Base-by-base conservation (phyloP, 2,329 filamentous ascomycete species). In the Zopfia rhizophila region DNA sequence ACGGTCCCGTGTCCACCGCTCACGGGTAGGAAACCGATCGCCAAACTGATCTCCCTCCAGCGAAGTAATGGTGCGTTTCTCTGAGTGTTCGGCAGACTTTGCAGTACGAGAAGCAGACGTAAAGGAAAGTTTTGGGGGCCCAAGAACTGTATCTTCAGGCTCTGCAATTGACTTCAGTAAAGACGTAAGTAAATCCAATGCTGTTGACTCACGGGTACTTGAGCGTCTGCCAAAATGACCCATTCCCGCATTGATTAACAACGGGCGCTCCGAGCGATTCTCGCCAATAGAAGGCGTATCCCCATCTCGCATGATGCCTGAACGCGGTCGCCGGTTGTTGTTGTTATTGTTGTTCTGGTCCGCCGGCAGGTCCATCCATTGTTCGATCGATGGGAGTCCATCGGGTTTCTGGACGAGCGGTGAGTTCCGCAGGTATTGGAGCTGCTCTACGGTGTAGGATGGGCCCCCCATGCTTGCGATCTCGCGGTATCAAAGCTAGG, bases 321-420 rank as follows among this genome's bases (percentile, higher is more conserved):
- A 45, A 39, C 59, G 37, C 48, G 65, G 51, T 55, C 63, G 47
- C 46, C 59, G 48, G 48, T 59, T 53, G 44, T 54, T 60, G n/a
- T 31, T 35, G 36, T 53, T 37, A 31, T 57, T 60, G 48, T 51
- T 62, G 55, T 61, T 61, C 23, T 65, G 60, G 17, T 70, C 68
- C 18, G 56, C 47, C 14, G 65, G 58, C 31, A 61, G 96, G 89
- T 93, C 91, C 91, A 97, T 96, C 92, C 92, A 97, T 78, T 96
- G 90, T 76, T 96, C 91, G 54, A 88, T 83, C 18, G 91, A 88
- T 56, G 91, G 92, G 32, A 97, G 81, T 55, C 81, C 83, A 54
- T 87, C 78, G 33, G 93, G 93, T 74, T 90, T 95, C 61, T 82
- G 78, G 66, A 91, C 91, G 71, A 96, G 79, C 56, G 91, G 91